Base-by-base conservation (phyloP, 495 filamentous ascomycete species). In the Neohortaea acidophila region DNA sequence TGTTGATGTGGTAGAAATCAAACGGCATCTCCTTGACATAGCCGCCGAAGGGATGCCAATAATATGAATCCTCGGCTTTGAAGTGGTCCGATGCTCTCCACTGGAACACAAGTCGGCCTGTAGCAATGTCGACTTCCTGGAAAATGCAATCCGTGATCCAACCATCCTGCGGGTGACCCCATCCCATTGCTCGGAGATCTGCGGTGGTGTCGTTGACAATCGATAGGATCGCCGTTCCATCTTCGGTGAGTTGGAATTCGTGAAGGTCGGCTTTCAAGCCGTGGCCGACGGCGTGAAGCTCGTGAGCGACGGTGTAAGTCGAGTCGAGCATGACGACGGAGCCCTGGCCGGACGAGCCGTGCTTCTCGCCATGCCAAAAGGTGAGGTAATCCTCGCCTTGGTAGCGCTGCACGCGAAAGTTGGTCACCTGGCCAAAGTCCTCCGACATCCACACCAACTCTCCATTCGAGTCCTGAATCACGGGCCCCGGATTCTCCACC, bases 281-380 rank as follows among this genome's bases (percentile, higher is more conserved):
- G 14, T 40, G 33, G 15, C 47, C 40, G 8, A 46, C 43, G 3
- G 47, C 47, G n/a, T 33, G 34, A 8, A 50, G 20, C 19, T 22
- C 36, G 37, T 50, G 31, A 8, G 38, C 47, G 8, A 50, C 38
- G 10, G 33, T 35, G 33, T 50, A 50, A 25, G 29, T 38, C 14
- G 36, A 27, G 19, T 38, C 33, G 10, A 69, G 65, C 68, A 71
- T 64, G 22, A 65, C 64, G 28, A 61, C 59, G 21, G 38, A 44
- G 1, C 68, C 68, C 19, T 56, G 51, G 0, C 66, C 66, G 47
- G 65, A 61, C 0, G 59, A 63, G 2, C 51, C 51, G 1, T 45
- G 44, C 46, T 66, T 63, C 48, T 66, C 49, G 0, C 66, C 66
- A 21, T 54, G 52, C 68, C 66, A 70, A 38, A 68, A 70, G 0